Base-by-base conservation (phyloP, 345 rosid species). In the Raphanus sativus region DNA sequence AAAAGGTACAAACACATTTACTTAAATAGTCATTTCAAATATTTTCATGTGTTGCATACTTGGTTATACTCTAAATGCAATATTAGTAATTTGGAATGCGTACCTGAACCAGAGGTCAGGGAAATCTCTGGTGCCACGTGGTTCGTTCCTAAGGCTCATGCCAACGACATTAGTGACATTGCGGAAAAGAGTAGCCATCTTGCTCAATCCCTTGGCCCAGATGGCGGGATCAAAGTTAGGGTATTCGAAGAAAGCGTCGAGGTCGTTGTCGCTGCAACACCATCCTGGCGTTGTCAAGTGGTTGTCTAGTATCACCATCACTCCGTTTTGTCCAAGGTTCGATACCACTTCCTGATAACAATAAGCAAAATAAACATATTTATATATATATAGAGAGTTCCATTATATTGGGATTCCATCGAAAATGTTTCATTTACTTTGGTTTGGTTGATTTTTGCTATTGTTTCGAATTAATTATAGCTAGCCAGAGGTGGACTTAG, bases 211-310 rank as follows among this genome's bases (percentile, higher is more conserved):
- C 0, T 62, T 68, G 78, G 87, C 65, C 98, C 98, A 94, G 12
- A 71, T 36, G 40, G 77, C 84, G 4, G 98, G 97, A 55, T 85
- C 80, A 76, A 94, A 91, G 76, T 82, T 81, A 6, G 66, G 80
- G 75, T 94, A 97, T 4, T 96, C 98, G 56, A 91, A 90, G 85
- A 91, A 94, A 12, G 96, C 97, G 80, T 90, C 89, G 69, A 86
- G 96, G 26, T 94, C 97, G 21, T 33, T 74, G 40, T 69, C 82
- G 55, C 90, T 64, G 79, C 97, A 91, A 38, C 98, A 94, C 98
- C 97, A 94, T n/a, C 96, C 93, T 0, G 98, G 96, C 55, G 75
- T 84, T 83, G 89, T 91, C 26, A 94, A 33, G 84, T 94, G 96
- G 79, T 91, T 91, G 84, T 94, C 97, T 1, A 89, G 65, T 67